phyloP scores from a whole-genome alignment of 768 basidiomycete genomes.

The Leccinum disarticulatum region DNA sequence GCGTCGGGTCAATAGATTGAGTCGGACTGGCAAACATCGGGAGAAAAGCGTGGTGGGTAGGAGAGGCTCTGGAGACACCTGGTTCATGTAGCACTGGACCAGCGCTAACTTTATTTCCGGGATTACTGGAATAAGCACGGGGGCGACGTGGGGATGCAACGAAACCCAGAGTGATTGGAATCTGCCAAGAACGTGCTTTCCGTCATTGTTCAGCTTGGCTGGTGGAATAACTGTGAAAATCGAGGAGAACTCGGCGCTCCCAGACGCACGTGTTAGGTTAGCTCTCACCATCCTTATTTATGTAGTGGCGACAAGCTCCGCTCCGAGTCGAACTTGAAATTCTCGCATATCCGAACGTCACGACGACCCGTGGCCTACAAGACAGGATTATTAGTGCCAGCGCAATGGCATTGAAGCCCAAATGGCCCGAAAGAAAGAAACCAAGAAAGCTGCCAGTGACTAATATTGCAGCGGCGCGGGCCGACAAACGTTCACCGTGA shows the following conservation, averaged over 20 bases:
- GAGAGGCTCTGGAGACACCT: neutral
- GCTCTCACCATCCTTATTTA: neutral
- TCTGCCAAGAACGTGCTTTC: neutral
- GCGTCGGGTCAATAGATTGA: conserved; percentile 1
- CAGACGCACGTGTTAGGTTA: neutral
- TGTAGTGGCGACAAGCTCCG: neutral
- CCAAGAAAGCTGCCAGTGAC: neutral
- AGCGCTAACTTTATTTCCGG: no score
- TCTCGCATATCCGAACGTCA: no score
- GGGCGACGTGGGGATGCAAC: no score
- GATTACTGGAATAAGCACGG: no score
- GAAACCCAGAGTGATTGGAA: neutral
- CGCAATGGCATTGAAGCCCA: neutral
- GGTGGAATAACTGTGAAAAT: neutral
- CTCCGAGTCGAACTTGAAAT: neutral
- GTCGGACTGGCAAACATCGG: conserved; percentile 6
- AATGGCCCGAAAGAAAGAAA: neutral
- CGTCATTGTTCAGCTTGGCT: neutral
- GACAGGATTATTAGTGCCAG: neutral
- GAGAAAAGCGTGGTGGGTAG: neutral
- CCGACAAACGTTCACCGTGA: neutral
- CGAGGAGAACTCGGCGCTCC: neutral
- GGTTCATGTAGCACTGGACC: neutral
- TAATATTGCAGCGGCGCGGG: neutral
- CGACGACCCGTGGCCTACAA: no score